Base-by-base conservation (phyloP, 2,329 filamentous ascomycete genomes). In the Colletotrichum godetiae region DNA sequence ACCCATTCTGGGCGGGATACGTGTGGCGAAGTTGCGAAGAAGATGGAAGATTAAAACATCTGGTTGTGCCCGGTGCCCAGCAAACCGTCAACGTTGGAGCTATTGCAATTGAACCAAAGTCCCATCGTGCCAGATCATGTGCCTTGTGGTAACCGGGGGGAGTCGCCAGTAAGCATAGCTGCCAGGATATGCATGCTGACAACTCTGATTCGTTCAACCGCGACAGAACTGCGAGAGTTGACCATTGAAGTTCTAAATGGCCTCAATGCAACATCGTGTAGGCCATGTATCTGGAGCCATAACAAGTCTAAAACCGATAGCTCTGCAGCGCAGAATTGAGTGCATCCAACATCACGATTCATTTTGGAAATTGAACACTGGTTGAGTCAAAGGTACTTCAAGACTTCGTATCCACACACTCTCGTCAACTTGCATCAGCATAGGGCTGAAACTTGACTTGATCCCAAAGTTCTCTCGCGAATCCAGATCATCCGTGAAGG, bases 101-200 rank as follows among this genome's bases (percentile, higher is more conserved):
- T 61, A 70, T 66, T 12, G 37, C 60, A 12, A 29, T 49, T 66
- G 58, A 57, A 73, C 73, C 68, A 65, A 74, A 74, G 60, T 74
- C 56, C 73, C 69, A n/a, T 73, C 65, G 60, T 68, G 73, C 55
- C 69, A 63, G 49, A 73, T 73, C 73, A 74, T 68, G 64, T 73
- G 73, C 61, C 42, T 49, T 49, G 42, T 19, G 12, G 29, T 35
- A 35, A 46, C 35, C 42, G 24, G 31, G 49, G 58, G 52, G 59
- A 49, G 22, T 29, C 27, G 29, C 65, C 65, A 63, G 49, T 53
- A 42, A 72, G 69, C 64, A 62, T 58, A 24, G 29, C 33, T 37
- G 52, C 69, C 49, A 27, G 69, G 52, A 63, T 72, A 19, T 62
- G 22, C 58, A 63, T 37, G 6, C 35, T 24, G 61, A 42, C 61